A percentile compares a stretch with the other conserved stretches of the same genome.
Evolutionary conservation across 768 basidiomycete species (phyloP).

Genomic region (Filobasidium wieringae): DNA sequence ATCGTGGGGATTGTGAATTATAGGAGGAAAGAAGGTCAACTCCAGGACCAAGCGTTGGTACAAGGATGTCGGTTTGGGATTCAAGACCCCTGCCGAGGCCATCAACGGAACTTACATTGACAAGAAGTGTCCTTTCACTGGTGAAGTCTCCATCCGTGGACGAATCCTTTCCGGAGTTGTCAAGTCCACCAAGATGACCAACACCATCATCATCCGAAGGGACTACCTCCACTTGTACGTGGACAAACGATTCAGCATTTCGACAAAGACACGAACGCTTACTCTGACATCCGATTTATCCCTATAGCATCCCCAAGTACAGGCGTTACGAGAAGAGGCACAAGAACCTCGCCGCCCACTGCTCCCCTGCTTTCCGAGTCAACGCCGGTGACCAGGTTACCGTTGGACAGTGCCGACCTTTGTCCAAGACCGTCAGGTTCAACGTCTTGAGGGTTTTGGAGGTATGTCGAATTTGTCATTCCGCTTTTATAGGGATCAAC

Average conservation of each 20-base stretch:
- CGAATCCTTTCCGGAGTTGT: constrained; percentile 97
- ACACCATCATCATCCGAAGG: constrained; percentile 85
- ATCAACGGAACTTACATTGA: constrained; percentile 96
- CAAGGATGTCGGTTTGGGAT: constrained; percentile 94
- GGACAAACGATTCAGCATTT: background rate
- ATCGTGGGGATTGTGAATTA: background rate
- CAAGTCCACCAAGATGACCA: constrained; percentile 98
- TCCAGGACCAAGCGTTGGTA: constrained; percentile 97
- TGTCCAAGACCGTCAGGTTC: constrained; percentile 98
- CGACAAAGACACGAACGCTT: background rate
- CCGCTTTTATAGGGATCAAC: background rate
- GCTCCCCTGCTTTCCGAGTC: constrained; percentile 97
- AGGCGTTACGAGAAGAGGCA: constrained; percentile 85
- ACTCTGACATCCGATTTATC: background rate
- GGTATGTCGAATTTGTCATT: background rate
- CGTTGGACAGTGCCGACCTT: constrained; percentile 95
- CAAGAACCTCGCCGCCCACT: constrained; percentile 94
- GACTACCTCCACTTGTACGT: constrained; percentile 41
- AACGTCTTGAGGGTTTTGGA: constrained; percentile 80
- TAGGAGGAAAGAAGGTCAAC: constrained; percentile 78
- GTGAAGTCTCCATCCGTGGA: constrained; percentile 92
- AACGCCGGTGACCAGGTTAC: constrained; percentile 88
- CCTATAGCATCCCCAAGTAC: constrained; percentile 95
- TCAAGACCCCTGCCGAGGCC: constrained; percentile 91
- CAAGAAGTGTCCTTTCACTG: constrained; percentile 99